Evolutionary conservation across 2,329 filamentous ascomycete genomes (phyloP).

Genomic region (Botrytis deweyae): DNA sequence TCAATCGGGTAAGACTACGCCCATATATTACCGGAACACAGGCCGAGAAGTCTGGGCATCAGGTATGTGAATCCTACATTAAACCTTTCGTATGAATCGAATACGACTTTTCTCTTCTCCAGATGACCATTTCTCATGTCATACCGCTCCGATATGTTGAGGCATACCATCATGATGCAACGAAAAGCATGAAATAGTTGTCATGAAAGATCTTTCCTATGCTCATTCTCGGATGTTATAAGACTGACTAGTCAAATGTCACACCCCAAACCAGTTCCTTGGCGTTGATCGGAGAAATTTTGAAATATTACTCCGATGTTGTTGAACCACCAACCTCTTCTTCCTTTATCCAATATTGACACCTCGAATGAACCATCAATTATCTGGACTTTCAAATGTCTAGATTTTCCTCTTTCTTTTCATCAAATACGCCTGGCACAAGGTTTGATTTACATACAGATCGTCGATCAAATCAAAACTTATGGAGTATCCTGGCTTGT

Average conservation of each 20-base stretch:
- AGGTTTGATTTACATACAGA: background rate
- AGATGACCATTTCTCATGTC: constrained; percentile 2
- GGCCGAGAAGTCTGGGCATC: constrained; percentile 14
- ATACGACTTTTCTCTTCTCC: background rate
- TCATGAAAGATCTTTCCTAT: background rate
- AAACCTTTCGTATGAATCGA: background rate
- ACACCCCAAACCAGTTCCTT: background rate
- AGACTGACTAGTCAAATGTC: background rate
- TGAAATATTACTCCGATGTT: background rate
- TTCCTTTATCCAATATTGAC: background rate
- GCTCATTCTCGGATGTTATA: background rate
- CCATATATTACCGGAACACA: constrained; percentile 6
- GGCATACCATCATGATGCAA: background rate
- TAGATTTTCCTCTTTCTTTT: background rate
- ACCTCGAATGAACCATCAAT: background rate
- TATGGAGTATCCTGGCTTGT: background rate
- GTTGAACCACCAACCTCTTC: background rate
- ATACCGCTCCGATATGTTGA: background rate
- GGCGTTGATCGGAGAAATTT: background rate
- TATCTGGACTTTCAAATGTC: background rate
- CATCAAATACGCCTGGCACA: background rate
- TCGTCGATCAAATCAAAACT: background rate
- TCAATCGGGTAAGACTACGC: background rate
- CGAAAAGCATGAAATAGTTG: background rate
- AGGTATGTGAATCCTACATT: background rate